Evolutionary conservation across 2,329 filamentous ascomycete genomes (phyloP), one percentile per base, ranked within the genome.

Genomic region (Clonostachys chloroleuca): DNA sequence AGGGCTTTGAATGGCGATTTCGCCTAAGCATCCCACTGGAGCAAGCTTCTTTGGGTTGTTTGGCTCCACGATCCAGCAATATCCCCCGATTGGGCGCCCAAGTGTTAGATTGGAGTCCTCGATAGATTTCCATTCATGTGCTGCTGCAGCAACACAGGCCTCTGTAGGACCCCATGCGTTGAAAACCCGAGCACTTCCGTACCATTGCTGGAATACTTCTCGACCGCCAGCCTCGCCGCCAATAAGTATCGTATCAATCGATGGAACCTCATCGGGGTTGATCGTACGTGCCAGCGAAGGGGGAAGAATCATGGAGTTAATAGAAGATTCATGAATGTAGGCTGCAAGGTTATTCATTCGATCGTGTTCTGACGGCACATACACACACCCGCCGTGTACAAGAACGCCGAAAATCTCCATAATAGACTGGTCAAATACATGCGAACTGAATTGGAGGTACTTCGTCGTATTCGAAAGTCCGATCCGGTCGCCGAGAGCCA

Each of bases 1-100:
- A 5, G 72, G 70, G 1, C 69, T 68, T 42, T 62, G 62, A 35
- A 71, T 53, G 6, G 63, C 47, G 8, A 67, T 48, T 45, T 67
- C 64, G 13, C 64, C 64, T 1, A 54, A 49, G 6, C 49, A 55
- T 2, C 62, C 63, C 10, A 63, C 46, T n/a, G 44, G 44, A 17
- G 44, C 39, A 36, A 46, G 36, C n/a, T 34, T 17, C 12, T 34
- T 12, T 5, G 44, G 36, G 12, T 46, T 34, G 10, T 46, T 39
- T n/a, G 44, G 37, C 13, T 46, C 37, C 17, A 46, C 44, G 12
- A 46, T 40, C 44, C 44, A 46, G 20, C 18, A 34, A 17, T 17
- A 36, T 12, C 20, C 18, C 36, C 43, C 43, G 30, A 30, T 10
- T 30, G 44, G 44, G 4, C 24, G 20, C 13, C 51, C 51, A 37